A percentile compares a stretch with the other conserved stretches of the same genome.
These are phyloP conservation scores for Ascochyta pisi DNA, from an alignment of 2,329 filamentous ascomycete genomes.

Conservation along the genomic window DNA sequence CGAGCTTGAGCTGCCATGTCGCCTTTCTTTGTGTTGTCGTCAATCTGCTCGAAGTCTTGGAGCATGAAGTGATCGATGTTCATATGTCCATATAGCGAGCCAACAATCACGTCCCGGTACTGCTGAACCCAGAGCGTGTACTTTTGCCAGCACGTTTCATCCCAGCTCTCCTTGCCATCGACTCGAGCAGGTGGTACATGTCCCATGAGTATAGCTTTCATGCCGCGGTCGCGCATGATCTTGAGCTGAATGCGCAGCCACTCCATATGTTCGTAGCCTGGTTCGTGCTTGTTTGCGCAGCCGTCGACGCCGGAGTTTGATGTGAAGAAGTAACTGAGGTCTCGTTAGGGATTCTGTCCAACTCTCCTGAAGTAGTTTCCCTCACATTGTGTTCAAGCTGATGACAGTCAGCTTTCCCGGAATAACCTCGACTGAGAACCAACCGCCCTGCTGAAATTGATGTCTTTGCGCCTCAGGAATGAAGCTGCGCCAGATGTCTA, in stretches of 20 bases:
- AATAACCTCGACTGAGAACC: conserved; percentile 93
- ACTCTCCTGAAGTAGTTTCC: not conserved
- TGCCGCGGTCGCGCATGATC: conserved; percentile 78
- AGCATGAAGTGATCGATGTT: conserved; percentile 98
- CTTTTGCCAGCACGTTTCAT: conserved; percentile 98
- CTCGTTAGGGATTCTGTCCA: not conserved
- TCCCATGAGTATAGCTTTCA: conserved; percentile 94
- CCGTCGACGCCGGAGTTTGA: conserved; percentile 94
- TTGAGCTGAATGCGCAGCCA: conserved; percentile 92
- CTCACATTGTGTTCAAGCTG: conserved; percentile 85
- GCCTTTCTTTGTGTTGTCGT: conserved; percentile 61
- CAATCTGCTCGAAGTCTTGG: conserved; percentile 81
- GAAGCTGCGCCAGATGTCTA: conserved; percentile 81
- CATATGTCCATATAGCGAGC: conserved; percentile 90
- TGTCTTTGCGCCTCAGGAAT: conserved; percentile 93
- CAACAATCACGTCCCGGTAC: conserved; percentile 87
- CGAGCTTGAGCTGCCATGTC: conserved; percentile 44
- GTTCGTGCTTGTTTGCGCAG: conserved; percentile 78
- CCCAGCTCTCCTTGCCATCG: conserved; percentile 85
- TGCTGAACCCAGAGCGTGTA: conserved; percentile 90
- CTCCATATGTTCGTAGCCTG: conserved; percentile 93
- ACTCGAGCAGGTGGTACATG: conserved; percentile 93
- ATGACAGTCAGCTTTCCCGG: conserved; percentile 85
- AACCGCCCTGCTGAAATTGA: conserved; percentile 89
- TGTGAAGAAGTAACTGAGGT: conserved; percentile 79